Evolutionary conservation across 2,329 filamentous ascomycete species (phyloP).

Genomic region (Pleomassaria siparia): DNA sequence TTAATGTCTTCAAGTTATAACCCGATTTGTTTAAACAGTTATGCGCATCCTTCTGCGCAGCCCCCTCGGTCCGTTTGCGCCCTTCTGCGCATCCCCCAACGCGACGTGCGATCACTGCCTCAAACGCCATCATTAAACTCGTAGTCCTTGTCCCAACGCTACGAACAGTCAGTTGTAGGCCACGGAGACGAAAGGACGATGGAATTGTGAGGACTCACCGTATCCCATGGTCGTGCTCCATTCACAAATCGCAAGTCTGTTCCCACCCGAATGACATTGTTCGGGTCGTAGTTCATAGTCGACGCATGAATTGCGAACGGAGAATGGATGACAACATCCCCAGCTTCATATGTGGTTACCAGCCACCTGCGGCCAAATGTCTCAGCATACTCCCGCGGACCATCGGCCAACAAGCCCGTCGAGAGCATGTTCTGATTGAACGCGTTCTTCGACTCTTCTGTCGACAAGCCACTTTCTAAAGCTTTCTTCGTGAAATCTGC

Average conservation of each 20-base stretch:
- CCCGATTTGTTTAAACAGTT: too few species aligned
- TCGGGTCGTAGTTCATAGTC: slow-evolving; percentile 56
- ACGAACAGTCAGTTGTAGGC: slow-evolving; percentile 4
- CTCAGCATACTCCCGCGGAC: slow-evolving; percentile 49
- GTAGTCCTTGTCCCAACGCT: slow-evolving; percentile 39
- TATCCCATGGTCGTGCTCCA: slow-evolving; percentile 54
- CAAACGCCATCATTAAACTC: slow-evolving; percentile 32
- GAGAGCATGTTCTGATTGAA: slow-evolving; percentile 62
- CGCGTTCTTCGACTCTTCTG: slow-evolving; percentile 51
- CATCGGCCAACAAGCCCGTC: slow-evolving; percentile 56
- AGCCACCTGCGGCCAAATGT: slow-evolving; percentile 52
- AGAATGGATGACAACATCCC: slow-evolving; percentile 50
- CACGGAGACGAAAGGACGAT: not conserved
- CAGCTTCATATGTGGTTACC: slow-evolving; percentile 57
- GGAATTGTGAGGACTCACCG: slow-evolving; percentile 30
- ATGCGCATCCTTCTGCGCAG: too few species aligned
- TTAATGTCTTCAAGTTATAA: too few species aligned
- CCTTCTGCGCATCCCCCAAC: too few species aligned
- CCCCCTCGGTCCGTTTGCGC: too few species aligned
- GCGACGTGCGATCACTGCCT: too few species aligned
- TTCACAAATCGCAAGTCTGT: slow-evolving; percentile 61
- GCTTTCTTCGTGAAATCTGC: slow-evolving; percentile 53
- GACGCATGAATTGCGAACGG: slow-evolving; percentile 56
- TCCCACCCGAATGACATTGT: slow-evolving; percentile 56
- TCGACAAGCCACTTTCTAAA: slow-evolving; percentile 50